Evolutionary conservation across 257 asterid species (phyloP).

Genomic region (Linaria vulgaris): DNA sequence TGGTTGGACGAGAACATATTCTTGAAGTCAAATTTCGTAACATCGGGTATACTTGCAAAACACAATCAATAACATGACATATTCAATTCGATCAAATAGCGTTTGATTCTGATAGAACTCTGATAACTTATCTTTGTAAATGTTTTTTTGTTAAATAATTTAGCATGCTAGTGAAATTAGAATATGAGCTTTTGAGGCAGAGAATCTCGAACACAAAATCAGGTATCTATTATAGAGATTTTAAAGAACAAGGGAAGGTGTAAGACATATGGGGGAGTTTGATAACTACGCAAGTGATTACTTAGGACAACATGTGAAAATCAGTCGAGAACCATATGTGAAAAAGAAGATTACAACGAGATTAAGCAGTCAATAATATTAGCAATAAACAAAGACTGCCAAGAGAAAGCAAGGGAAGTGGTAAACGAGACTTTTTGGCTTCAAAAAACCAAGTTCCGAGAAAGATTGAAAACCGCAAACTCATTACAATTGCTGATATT

Average conservation of each 20-base stretch:
- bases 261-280: background rate
- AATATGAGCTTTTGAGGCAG: too few species aligned
- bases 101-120: conserved; percentile 30
- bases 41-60: conserved; percentile 34
- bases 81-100: background rate
- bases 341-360: conserved; percentile 60
- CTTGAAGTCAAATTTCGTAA: conserved; percentile 52
- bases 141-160: too few species aligned
- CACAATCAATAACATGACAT: too few species aligned
- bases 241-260: conserved; percentile 37
- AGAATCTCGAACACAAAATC: conserved; percentile 57
- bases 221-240: conserved; percentile 36
- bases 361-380: conserved; percentile 29
- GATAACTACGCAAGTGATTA: conserved; percentile 28
- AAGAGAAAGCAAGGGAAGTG: conserved; percentile 63
- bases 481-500: too few species aligned
- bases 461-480: conserved; percentile 55
- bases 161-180: too few species aligned
- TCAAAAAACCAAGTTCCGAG: conserved; percentile 39
- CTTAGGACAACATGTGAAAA: conserved; percentile 46
- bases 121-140: conserved; percentile 31
- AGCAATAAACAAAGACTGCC: conserved; percentile 62
- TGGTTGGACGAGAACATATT: conserved; percentile 59
- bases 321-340: conserved; percentile 23
- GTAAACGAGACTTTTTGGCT: conserved; percentile 37